phyloP scores from a whole-genome alignment of 768 basidiomycete genomes.

The Pisolithus albus region DNA sequence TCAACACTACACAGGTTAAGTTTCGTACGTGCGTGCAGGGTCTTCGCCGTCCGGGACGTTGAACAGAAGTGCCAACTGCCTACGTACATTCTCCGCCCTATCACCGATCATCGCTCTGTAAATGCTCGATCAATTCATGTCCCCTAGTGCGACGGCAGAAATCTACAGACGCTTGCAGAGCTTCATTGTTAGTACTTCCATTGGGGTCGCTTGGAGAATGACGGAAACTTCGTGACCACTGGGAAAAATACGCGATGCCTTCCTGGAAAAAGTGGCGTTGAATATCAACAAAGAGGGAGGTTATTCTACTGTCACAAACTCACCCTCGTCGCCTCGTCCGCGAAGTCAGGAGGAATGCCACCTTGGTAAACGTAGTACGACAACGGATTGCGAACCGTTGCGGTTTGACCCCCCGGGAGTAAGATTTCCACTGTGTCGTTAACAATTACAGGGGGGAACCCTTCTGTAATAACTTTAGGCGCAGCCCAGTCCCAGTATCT shows the following conservation, averaged over 20 bases:
- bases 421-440: slow-evolving; percentile 8
- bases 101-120: slow-evolving; percentile 11
- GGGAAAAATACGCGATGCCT: slow-evolving; percentile 12
- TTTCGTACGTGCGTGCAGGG: slow-evolving; percentile 6
- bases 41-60: slow-evolving; percentile 10
- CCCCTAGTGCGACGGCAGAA: background rate
- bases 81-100: slow-evolving; percentile 8
- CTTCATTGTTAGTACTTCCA: slow-evolving; percentile 9
- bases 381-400: slow-evolving; percentile 16
- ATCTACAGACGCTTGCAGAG: slow-evolving; percentile 13
- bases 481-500: slow-evolving; percentile 28
- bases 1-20: background rate
- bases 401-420: background rate
- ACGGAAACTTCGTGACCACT: slow-evolving; percentile 16
- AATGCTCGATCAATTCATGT: background rate
- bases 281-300: background rate
- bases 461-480: slow-evolving; percentile 11
- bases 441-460: slow-evolving; percentile 17
- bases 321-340: slow-evolving; percentile 4
- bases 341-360: slow-evolving; percentile 16
- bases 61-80: slow-evolving; percentile 15
- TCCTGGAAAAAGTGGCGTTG: slow-evolving; percentile 2
- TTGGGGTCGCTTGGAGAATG: slow-evolving; percentile 8
- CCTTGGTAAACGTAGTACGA: slow-evolving; percentile 9
- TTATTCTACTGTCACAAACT: background rate